Base-by-base conservation (phyloP, 2,329 filamentous ascomycete genomes). In the Sclerotinia glacialis region DNA sequence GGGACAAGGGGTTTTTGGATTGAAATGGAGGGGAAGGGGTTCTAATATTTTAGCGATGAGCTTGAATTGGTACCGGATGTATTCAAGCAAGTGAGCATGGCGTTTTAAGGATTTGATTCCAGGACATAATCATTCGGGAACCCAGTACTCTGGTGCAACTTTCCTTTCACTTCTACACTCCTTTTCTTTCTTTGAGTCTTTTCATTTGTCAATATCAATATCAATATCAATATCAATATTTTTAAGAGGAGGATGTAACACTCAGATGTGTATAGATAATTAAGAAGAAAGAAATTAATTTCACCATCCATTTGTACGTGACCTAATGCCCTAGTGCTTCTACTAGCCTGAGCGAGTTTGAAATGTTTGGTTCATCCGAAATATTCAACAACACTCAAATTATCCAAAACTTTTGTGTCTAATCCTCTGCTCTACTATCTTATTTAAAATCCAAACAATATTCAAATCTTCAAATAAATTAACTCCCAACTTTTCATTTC, bases 171-270 rank as follows among this genome's bases (percentile, higher is more conserved):
- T n/a, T 21, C 28, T 54, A n/a, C 52, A 37, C 3, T n/a, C 21
- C 31, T 54, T 40, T 34, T 54, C 21, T 14, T 54, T n/a, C 18
- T 8, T 54, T 37, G 28, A 21, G 28, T n/a, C 9, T 34, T 3
- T 54, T 54, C 52, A 54, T 54, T 54, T 37, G 52, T 54, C 28
- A 54, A 54, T 34, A 37, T 54, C 52, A 31, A n/a, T 7, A n/a
- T 54, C 28, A 54, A 54, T 34, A 37, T 54, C 52, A 31, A n/a
- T 7, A n/a, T 34, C 21, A 37, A 34, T 54, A n/a, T 54, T 37
- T 54, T 18, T 52, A 54, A 52, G 31, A 54, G 8, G 52, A 54
- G 31, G 28, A 37, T n/a, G 14, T 16, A 34, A 54, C 5, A 54
- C 21, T 11, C 5, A 54, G 9, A 21, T 37, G 18, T 37, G 52